Base-by-base conservation (phyloP, 768 basidiomycete genomes). In the Pleurotus sapidus region DNA sequence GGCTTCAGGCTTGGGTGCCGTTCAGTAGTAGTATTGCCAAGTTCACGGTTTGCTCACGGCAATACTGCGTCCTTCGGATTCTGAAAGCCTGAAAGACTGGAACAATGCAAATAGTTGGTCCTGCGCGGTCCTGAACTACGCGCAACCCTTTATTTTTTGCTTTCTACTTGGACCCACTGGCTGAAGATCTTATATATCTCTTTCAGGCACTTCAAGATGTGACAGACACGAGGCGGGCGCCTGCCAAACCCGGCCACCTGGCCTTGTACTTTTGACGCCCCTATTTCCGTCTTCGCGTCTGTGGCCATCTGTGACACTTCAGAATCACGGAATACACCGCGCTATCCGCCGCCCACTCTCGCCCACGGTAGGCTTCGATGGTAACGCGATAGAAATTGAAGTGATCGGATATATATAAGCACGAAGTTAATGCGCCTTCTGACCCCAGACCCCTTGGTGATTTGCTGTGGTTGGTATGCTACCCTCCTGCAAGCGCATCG, bases 401-500 rank as follows among this genome's bases (percentile, higher is more conserved):
- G 38, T 54, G 51, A 54, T 54, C 51, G 38, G 39, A 42, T 54
- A 18, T 53, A 53, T 54, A 54, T 54, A 54, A 54, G 51, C 23
- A 50, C 49, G 49, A 50, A 43, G 38, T 8, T 54, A 34, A 40
- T 23, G n/a, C 39, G 18, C 20, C 23, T 11, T 50, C n/a, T 23
- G 30, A 11, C 30, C 30, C 30, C 39, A 54, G 51, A 23, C 51
- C 51, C 51, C 51, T 54, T 54, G 39, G 25, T 54, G 51, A 42
- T 54, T 23, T 42, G 51, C 51, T 54, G 42, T 54, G 51, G 51
- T 54, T 40, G 17, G 51, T 34, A 34, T 34, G 30, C 30, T 34
- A 9, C 9, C 30, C 30, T 34, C 30, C 30, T 11, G 30, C 30
- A 34, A 34, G 30, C 30, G 30, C 30, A 34, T 34, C 30, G 30